phyloP scores from a whole-genome alignment of 1,139 yeast species.

The Ashbya aceris region DNA sequence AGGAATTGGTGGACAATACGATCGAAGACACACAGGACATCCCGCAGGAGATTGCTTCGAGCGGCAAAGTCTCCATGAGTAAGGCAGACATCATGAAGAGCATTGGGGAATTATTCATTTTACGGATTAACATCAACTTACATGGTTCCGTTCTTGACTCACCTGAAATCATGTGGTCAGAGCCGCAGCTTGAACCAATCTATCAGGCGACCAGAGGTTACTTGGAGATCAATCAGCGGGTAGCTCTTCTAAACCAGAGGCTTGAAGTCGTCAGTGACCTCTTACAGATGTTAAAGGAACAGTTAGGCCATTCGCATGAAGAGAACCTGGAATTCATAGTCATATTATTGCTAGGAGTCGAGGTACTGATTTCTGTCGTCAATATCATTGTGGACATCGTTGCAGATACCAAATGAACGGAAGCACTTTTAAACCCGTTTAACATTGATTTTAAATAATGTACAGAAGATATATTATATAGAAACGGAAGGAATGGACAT shows the following conservation, averaged over 20 bases:
- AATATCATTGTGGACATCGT: constrained; percentile 45
- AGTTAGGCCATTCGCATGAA: constrained; percentile 83
- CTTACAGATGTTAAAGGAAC: constrained; percentile 92
- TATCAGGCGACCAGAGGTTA: constrained; percentile 95
- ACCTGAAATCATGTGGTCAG: constrained; percentile 98
- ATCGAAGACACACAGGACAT: constrained; percentile 95
- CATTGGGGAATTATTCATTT: constrained; percentile 86
- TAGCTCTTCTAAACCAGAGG: constrained; percentile 77
- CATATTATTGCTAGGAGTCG: constrained; percentile 85
- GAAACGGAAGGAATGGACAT: background rate
- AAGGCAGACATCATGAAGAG: constrained; percentile 93
- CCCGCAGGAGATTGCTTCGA: constrained; percentile 88
- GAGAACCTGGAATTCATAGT: constrained; percentile 90
- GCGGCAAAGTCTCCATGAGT: constrained; percentile 91
- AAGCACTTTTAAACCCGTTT: background rate
- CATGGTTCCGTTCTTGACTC: constrained; percentile 95
- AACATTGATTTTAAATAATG: background rate
- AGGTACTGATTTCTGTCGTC: constrained; percentile 77
- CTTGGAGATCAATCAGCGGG: constrained; percentile 87
- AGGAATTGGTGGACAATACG: constrained; percentile 90
- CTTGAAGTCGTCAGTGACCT: constrained; percentile 88
- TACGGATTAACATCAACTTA: constrained; percentile 80
- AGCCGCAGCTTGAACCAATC: constrained; percentile 93
- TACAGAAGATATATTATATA: background rate
- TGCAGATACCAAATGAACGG: constrained; percentile 19